Conservation (phyloP, 2,329 filamentous ascomycete species). For the Cadophora gregata region DNA sequence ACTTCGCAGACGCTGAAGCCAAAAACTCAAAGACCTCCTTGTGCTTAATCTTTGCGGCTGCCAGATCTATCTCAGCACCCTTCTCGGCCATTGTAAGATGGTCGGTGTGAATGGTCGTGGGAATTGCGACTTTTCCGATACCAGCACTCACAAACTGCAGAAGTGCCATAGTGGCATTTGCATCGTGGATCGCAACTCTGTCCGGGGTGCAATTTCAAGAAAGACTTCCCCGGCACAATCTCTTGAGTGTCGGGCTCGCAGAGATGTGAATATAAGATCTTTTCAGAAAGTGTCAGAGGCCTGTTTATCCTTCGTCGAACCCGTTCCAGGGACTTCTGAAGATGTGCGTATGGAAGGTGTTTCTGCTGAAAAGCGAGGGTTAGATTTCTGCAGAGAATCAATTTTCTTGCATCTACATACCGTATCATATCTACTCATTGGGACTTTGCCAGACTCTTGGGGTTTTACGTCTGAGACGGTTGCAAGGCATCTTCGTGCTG, state of each 20-base stretch:
- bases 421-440: no score
- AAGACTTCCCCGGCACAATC: conserved; percentile 48
- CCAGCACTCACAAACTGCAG: conserved; percentile 52
- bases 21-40: neutral
- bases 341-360: no score
- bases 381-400: no score
- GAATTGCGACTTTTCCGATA: conserved; percentile 47
- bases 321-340: no score
- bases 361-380: no score
- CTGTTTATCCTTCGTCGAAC: no score
- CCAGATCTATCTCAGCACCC: neutral
- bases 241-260: conserved; percentile 38
- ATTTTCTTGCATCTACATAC: no score
- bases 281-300: conserved; percentile 38
- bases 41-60: neutral
- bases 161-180: conserved; percentile 51
- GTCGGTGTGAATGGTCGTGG: conserved; percentile 45
- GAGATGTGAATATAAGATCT: conserved; percentile 49
- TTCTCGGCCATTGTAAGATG: neutral
- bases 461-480: no score
- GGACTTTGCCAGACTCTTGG: no score
- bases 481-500: no score
- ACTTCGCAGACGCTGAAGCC: conserved; percentile 44
- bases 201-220: conserved; percentile 48
- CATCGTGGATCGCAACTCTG: conserved; percentile 51